A percentile compares a stretch with the other conserved stretches of the same genome.
Evolutionary conservation across 768 basidiomycete species (phyloP).

Genomic region (Mrakia hoshinonis): DNA sequence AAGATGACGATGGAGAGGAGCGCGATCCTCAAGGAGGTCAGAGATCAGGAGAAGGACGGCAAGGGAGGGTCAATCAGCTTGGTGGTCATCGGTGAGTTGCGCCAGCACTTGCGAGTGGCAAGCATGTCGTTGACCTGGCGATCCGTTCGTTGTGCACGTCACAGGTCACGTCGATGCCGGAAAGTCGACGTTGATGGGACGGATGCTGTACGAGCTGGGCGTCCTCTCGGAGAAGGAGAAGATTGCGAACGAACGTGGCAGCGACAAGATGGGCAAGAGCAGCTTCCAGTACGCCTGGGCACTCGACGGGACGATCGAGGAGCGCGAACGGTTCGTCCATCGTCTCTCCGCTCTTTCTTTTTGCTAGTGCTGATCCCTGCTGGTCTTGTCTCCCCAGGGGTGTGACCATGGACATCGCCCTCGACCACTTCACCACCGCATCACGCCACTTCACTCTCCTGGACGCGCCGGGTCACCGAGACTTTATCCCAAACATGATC

Average conservation of each 20-base stretch:
- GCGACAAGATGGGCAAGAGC: conserved; percentile 78
- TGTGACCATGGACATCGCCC: conserved; percentile 94
- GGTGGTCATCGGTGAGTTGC: conserved; percentile 72
- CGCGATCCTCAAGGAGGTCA: conserved; percentile 75
- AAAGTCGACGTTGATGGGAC: conserved; percentile 95
- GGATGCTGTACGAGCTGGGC: conserved; percentile 85
- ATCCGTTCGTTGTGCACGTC: not conserved
- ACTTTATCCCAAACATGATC: conserved; percentile 99
- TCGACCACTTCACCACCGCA: conserved; percentile 60
- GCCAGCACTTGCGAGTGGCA: not conserved
- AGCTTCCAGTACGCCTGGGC: conserved; percentile 99
- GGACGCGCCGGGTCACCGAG: conserved; percentile 93
- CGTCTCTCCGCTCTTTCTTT: not conserved
- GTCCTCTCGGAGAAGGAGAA: conserved; percentile 75
- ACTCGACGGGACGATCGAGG: conserved; percentile 83
- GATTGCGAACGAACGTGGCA: conserved; percentile 76
- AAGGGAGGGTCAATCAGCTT: conserved; percentile 66
- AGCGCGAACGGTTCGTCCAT: conserved; percentile 68
- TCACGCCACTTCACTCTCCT: conserved; percentile 80
- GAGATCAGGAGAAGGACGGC: conserved; percentile 44
- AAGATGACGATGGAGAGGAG: conserved; percentile 63
- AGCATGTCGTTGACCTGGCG: no score
- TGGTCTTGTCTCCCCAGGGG: conserved; percentile 58
- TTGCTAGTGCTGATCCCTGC: not conserved
- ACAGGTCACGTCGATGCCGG: conserved; percentile 97